phyloP scores from a whole-genome alignment of 257 asterid species.

The Petrea volubilis region DNA sequence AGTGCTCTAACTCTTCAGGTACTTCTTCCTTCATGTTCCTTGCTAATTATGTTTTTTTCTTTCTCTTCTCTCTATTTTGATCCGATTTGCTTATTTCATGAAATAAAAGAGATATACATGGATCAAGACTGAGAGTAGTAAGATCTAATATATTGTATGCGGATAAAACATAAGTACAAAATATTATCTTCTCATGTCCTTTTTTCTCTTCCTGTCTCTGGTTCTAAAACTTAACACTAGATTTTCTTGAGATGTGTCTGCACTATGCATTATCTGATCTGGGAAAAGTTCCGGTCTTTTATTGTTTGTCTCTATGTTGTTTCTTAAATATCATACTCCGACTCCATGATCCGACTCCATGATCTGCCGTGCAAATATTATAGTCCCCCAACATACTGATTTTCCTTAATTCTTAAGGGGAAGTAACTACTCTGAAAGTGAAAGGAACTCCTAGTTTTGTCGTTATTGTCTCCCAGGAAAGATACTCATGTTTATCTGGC shows the following conservation, averaged over 20 bases:
- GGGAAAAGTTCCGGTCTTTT: not conserved
- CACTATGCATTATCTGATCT: not conserved
- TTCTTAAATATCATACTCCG: too few relatives aligned
- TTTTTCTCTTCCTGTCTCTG: not conserved
- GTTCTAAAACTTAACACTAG: not conserved
- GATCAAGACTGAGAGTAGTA: conserved; percentile 6
- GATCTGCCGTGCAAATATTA: not conserved
- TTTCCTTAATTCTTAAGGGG: not conserved
- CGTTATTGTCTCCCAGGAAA: not conserved
- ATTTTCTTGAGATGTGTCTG: not conserved
- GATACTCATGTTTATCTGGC: conserved; percentile 1
- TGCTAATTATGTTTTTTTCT: not conserved
- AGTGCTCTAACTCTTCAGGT: conserved; percentile 98
- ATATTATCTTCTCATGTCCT: not conserved
- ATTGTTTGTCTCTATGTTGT: too few relatives aligned
- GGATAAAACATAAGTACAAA: not conserved
- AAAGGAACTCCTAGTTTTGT: not conserved
- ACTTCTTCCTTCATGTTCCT: conserved; percentile 19
- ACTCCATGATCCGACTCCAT: not conserved
- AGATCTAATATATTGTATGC: not conserved
- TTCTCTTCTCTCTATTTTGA: not conserved
- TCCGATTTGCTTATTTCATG: not conserved
- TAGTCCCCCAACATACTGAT: not conserved
- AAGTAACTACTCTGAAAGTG: not conserved
- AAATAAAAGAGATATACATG: not conserved